Base-by-base conservation (phyloP, 2,329 filamentous ascomycete species). In the Monosporascus cannonballus region DNA sequence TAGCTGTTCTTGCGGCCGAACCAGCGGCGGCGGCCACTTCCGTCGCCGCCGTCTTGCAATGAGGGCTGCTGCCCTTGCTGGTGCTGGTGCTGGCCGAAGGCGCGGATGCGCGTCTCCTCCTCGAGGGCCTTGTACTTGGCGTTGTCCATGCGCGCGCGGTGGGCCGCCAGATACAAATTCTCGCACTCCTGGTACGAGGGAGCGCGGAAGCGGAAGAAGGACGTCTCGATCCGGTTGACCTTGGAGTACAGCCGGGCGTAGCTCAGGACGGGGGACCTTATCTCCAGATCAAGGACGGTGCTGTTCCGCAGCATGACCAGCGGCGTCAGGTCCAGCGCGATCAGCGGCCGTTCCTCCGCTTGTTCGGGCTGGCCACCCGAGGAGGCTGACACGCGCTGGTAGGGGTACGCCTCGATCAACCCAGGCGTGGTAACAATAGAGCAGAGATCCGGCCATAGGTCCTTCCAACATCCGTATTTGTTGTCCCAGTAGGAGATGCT, bases 211-310 rank as follows among this genome's bases (percentile, higher is more conserved):
- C 95, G 93, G 73, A 96, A 89, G 67, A 95, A 94, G 62, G 74
- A 77, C 34, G 78, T 78, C 15, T 85, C 86, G 49, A 86, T 65
- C 73, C 73, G 80, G 54, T 77, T 80, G 52, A 96, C 79, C 61
- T 83, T 82, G 5, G 88, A 91, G 56, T 88, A 77, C 22, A 77
- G 69, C 44, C 63, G 59, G 18, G 67, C 66, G 54, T 69, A 83
- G 36, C 78, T 67, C 6, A 88, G 87, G 25, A 92, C 87, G 1
- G 90, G 90, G 6, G 93, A 96, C 48, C 91, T 87, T 58, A 99
- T 90, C 59, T 95, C 94, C 51, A 99, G 89, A 67, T 99, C 94
- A 34, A 99, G 82, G 3, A 89, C 89, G 22, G 91, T 99, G 62
- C 92, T 94, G 64, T 93, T 87, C 57, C 93, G 84, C 56, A 97